phyloP scores from a whole-genome alignment of 768 basidiomycete genomes.

The Suillus tomentosus region DNA sequence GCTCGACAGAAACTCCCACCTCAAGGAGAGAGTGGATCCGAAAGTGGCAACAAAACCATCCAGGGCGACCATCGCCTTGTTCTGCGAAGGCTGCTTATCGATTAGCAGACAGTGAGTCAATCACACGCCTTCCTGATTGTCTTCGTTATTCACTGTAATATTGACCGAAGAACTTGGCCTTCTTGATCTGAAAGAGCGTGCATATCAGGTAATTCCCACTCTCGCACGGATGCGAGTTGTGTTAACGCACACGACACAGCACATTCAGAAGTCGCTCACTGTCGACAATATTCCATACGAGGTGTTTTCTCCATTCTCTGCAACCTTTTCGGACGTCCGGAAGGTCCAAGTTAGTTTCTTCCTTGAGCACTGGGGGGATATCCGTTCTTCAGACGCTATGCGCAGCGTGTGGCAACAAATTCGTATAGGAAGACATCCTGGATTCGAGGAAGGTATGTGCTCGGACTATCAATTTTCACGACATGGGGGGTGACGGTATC shows the following conservation, averaged over 20 bases:
- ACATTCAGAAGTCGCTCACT: constrained; percentile 75
- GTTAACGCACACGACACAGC: constrained; percentile 38
- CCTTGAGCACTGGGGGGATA: constrained; percentile 79
- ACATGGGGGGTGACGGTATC: constrained; percentile 16
- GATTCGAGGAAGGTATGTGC: constrained; percentile 78
- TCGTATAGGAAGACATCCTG: constrained; percentile 77
- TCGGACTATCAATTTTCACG: neutral
- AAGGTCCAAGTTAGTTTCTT: constrained; percentile 84
- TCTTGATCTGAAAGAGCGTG: constrained; percentile 69
- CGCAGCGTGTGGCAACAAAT: constrained; percentile 84
- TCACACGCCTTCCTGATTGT: neutral
- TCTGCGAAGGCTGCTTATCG: constrained; percentile 86
- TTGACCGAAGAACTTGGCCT: constrained; percentile 64
- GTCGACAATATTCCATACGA: constrained; percentile 84
- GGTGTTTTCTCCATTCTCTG: constrained; percentile 83
- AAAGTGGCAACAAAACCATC: constrained; percentile 63
- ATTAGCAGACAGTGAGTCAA: constrained; percentile 75
- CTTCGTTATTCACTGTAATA: constrained; percentile 5
- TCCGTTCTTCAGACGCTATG: constrained; percentile 84
- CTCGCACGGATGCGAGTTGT: neutral
- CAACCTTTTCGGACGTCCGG: constrained; percentile 77
- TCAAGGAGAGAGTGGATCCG: constrained; percentile 70
- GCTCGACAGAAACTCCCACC: constrained; percentile 28
- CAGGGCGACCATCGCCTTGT: constrained; percentile 67
- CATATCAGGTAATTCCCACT: constrained; percentile 47